Evolutionary conservation across 345 rosid genomes (phyloP).

Genomic region (Rubroshorea leprosula): DNA sequence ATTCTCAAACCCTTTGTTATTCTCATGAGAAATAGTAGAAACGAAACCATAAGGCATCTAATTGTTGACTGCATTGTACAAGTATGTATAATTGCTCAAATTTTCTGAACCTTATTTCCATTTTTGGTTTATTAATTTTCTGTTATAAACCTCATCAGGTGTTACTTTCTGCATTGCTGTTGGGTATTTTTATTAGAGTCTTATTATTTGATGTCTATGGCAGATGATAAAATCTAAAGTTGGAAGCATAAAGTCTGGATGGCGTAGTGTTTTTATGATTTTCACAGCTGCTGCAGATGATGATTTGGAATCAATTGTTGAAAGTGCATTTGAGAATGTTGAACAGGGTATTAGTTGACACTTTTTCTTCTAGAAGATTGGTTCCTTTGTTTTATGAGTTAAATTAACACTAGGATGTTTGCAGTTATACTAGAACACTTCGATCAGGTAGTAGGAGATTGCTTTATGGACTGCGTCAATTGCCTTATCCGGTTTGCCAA

Average conservation of each 20-base stretch:
- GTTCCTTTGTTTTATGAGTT: conserved; percentile 10
- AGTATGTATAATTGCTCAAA: conserved; percentile 30
- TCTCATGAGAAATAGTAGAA: conserved; percentile 61
- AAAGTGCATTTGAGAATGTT: conserved; percentile 84
- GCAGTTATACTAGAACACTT: conserved; percentile 99
- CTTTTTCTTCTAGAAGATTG: conserved; percentile 4
- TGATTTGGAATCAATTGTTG: conserved; percentile 77
- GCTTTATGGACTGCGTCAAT: conserved; percentile 98
- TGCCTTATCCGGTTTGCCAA: conserved; percentile 96
- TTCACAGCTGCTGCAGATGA: conserved; percentile 92
- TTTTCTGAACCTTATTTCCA: conserved; percentile 2
- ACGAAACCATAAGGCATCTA: conserved; percentile 55
- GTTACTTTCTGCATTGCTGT: background rate
- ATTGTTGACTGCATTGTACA: conserved; percentile 78
- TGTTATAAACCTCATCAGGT: background rate
- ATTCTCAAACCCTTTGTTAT: conserved; percentile 75
- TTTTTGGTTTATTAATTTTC: background rate
- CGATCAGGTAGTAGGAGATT: conserved; percentile 96
- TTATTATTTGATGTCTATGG: conserved; percentile 17
- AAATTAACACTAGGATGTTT: conserved; percentile 30
- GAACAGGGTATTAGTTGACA: conserved; percentile 61
- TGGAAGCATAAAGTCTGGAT: conserved; percentile 72
- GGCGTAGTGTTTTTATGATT: conserved; percentile 76
- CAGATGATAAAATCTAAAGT: conserved; percentile 81
- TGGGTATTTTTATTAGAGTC: background rate